Conservation (phyloP, 495 filamentous ascomycete species). For the Acidiella bohemica region DNA sequence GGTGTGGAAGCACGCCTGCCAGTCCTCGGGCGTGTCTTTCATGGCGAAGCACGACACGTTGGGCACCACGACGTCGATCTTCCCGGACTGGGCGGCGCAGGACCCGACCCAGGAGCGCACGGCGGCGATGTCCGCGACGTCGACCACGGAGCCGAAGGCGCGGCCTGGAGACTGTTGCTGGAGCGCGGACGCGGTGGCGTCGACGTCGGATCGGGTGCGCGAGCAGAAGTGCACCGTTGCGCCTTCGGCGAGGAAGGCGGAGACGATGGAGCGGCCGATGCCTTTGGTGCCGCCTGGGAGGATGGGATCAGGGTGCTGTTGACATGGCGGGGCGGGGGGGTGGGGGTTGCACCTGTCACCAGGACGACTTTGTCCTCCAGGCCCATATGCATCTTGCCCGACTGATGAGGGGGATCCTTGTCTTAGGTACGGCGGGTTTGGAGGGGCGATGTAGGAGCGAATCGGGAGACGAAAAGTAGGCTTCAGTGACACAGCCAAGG, state of each 20-base stretch:
- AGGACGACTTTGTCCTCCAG: conserved; percentile 14
- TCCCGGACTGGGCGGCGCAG: conserved; percentile 6
- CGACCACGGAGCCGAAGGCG: conserved; percentile 12
- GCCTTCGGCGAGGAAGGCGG: conserved; percentile 12
- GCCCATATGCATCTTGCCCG: conserved; percentile 18
- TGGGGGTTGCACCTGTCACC: conserved; percentile 4
- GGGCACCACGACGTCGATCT: conserved; percentile 16
- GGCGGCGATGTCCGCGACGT: conserved; percentile 6
- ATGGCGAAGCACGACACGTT: conserved; percentile 13
- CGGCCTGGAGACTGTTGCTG: conserved; percentile 8
- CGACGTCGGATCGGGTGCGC: conserved; percentile 11
- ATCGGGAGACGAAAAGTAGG: too few relatives aligned
- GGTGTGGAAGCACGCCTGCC: conserved; percentile 10
- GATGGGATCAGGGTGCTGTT: neutral
- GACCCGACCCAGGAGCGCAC: conserved; percentile 8
- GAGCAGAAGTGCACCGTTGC: conserved; percentile 22
- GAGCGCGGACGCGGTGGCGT: conserved; percentile 6
- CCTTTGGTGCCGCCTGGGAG: conserved; percentile 18
- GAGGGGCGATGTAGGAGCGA: too few relatives aligned
- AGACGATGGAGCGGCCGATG: conserved; percentile 16
- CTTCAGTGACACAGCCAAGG: too few relatives aligned
- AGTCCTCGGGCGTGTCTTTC: conserved; percentile 5
- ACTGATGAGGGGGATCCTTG: too few relatives aligned
- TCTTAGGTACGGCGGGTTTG: too few relatives aligned
- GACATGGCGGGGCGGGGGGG: neutral